Evolutionary conservation across 73 alveolate species (phyloP).

Genomic region (Tetrahymena elliotti): DNA sequence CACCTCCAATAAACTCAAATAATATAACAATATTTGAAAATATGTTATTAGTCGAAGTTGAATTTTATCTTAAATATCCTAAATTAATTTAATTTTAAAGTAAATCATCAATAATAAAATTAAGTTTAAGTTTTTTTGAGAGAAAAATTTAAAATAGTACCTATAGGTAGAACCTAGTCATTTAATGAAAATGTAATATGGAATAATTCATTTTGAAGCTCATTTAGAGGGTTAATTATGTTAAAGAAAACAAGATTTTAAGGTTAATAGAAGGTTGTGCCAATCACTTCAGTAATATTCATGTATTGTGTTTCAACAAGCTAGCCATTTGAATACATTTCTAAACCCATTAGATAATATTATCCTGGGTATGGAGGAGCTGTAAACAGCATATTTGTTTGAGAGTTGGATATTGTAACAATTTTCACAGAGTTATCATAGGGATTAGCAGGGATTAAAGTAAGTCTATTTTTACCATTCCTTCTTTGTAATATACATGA

Average conservation of each 20-base stretch:
- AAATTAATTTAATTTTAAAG: too few species aligned
- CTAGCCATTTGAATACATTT: neutral
- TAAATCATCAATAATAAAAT: too few species aligned
- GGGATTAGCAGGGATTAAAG: neutral
- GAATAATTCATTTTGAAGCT: neutral
- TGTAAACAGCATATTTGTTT: neutral
- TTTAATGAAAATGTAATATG: neutral
- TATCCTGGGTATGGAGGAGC: neutral
- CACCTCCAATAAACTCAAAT: neutral
- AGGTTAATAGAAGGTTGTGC: neutral
- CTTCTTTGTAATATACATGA: neutral
- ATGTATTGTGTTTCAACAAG: neutral
- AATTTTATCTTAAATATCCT: neutral
- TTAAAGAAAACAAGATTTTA: neutral
- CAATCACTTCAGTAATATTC: neutral
- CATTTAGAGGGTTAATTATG: neutral
- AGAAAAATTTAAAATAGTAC: neutral
- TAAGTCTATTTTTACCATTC: neutral
- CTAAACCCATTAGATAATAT: neutral
- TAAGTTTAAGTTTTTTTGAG: too few species aligned
- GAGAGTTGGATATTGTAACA: neutral
- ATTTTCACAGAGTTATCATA: neutral
- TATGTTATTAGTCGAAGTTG: neutral
- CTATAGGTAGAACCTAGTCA: neutral
- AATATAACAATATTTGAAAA: neutral